Base-by-base conservation (phyloP, 169 alveolate species). In the Plasmodium knowlesi region DNA sequence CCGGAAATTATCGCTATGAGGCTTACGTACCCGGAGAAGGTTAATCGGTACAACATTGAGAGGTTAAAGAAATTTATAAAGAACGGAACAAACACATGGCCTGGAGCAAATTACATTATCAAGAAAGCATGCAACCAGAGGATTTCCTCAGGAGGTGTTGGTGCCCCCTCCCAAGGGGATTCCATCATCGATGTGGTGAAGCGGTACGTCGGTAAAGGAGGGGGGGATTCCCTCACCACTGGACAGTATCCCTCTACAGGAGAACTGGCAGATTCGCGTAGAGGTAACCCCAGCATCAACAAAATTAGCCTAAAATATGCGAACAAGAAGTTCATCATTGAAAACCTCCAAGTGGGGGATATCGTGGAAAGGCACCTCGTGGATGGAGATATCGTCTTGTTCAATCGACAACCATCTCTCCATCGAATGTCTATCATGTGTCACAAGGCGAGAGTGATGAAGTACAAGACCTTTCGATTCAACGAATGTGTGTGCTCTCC, bases 401-500 rank as follows among this genome's bases (percentile, higher is more conserved):
- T 99, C 97, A 99, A 99, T 92, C 97, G 99, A 71, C 99, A 99
- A 95, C 99, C 99, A 57, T 98, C 99, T 5, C 95, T 99, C 61
- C 99, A 99, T 93, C 97, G 99, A 81, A 96, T 99, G 91, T 98
- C 99, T 79, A 99, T 99, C 82, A 99, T 99, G 99, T 98, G 99
- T 9, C 99, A 98, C 95, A 95, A 98, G 89, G 99, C 98, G 14
- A 97, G 98, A 71, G 98, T 99, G 25, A 96, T 98, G 99, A 98
- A 98, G 14, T 98, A 98, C 95, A 97, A 99, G 79, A 99, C 99
- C 12, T 96, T 99, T 76, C 96, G 99, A 32, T 99, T 99, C 91
- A 99, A 99, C 96, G 99, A 98, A 95, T 98, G 99, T 93, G 99
- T 98, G 37, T 99, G 99, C 96, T 97, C 99, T 16, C 99, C 99